Base-by-base conservation (phyloP, 225 moss, liverwort and hornwort species). In the Sphagnum tenellum region DNA sequence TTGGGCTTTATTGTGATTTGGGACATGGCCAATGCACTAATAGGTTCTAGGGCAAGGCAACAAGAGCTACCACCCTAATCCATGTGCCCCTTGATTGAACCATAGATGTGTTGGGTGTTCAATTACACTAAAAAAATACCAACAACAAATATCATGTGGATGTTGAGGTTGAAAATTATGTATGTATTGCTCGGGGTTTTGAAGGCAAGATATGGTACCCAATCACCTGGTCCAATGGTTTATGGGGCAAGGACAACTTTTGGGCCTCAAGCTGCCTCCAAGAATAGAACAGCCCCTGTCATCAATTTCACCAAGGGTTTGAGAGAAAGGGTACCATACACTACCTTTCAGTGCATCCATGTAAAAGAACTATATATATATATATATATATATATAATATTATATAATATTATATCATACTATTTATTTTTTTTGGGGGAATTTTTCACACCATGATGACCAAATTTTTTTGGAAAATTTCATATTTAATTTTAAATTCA, bases 161-260 rank as follows among this genome's bases (percentile, higher is more conserved):
- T 29, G 29, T 29, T 29, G 29, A 29, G 29, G 29, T 29, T 29
- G 29, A 29, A 29, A 29, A 29, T 1, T 29, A 29, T 29, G 29
- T 29, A 29, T 29, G 29, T 29, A 29, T 29, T 29, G 29, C 29
- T 29, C 29, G 29, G 48, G 48, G 45, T 14, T 68, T 50, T 66
- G 74, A 72, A 86, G 82, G 71, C 69, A 11, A 86, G 82, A 45
- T 77, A 71, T 69, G 86, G 86, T 63, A 77, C 69, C 59, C 76
- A 71, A 46, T 96, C 95, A 67, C 92, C 92, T 53, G 95, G 95
- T 70, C 92, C 95, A 49, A 88, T 67, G 58, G 68, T 72, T 10
- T 86, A 86, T 71, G 74, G 74, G 56, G 72, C 82, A 14, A 83
- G 64, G 69, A 89, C 92, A 61, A 85, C 89, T 1, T 82, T 96